Conservation (phyloP, 129 eudicot species). For the Helichrysum umbraculigerum region DNA sequence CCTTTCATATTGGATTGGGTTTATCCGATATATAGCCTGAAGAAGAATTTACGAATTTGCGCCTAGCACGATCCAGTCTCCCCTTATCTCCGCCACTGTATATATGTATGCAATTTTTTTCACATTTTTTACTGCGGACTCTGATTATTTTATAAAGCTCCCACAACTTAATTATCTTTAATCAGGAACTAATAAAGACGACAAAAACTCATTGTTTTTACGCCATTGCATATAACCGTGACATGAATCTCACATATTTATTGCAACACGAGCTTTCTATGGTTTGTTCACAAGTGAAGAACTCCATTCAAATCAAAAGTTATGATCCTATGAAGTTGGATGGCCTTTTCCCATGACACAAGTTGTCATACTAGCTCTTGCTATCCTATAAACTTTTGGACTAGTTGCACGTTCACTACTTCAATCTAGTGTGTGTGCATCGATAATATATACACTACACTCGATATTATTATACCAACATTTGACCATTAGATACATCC, state of each 20-base stretch:
- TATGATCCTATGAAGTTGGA: background rate
- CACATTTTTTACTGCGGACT: no score
- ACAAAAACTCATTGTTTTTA: no score
- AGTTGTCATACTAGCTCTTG: background rate
- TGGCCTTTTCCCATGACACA: background rate
- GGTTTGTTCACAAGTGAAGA: background rate
- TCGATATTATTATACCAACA: background rate
- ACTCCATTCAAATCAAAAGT: background rate
- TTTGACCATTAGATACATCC: background rate
- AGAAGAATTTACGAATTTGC: background rate
- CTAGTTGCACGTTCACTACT: background rate
- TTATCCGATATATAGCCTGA: background rate
- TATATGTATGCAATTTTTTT: no score
- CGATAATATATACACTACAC: no score
- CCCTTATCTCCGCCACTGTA: no score
- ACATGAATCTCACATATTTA: background rate
- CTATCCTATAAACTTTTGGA: background rate
- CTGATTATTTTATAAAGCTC: no score
- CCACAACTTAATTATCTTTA: no score
- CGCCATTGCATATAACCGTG: background rate
- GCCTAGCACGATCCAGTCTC: background rate
- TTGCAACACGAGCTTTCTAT: background rate
- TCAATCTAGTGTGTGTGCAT: background rate
- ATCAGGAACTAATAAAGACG: no score
- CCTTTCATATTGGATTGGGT: background rate